phyloP scores from a whole-genome alignment of 225 moss, liverwort and hornwort species.

The Asterella californica region DNA sequence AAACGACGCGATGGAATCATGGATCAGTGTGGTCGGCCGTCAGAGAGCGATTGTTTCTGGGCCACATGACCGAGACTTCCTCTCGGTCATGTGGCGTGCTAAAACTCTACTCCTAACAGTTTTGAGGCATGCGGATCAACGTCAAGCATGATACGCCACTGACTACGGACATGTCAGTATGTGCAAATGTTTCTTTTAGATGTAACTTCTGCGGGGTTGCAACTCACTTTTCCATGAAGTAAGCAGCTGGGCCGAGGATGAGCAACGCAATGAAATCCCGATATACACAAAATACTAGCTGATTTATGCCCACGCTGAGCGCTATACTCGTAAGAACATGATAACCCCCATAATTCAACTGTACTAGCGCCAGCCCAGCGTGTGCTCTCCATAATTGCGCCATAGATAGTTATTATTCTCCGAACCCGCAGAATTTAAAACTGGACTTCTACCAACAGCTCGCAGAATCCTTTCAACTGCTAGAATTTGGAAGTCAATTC shows the following conservation, averaged over 20 bases:
- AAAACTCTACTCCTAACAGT: background rate
- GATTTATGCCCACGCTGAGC: constrained; percentile 67
- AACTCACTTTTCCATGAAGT: constrained; percentile 77
- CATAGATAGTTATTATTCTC: constrained; percentile 35
- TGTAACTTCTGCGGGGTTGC: constrained; percentile 8
- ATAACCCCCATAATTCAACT: constrained; percentile 80
- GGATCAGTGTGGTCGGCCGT: background rate
- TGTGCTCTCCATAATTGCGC: constrained; percentile 74
- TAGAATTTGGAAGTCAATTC: background rate
- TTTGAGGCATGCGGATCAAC: too few relatives aligned
- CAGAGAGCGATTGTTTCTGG: background rate
- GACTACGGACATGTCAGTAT: background rate
- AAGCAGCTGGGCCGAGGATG: constrained; percentile 72
- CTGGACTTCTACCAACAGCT: too few relatives aligned
- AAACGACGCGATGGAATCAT: background rate
- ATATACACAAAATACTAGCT: constrained; percentile 81
- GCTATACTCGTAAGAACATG: constrained; percentile 88
- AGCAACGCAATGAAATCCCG: constrained; percentile 66
- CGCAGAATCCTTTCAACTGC: background rate
- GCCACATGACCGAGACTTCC: background rate
- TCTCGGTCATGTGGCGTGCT: too few relatives aligned
- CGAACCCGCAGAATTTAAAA: background rate
- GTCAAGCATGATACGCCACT: background rate
- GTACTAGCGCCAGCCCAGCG: constrained; percentile 61
- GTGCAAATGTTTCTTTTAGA: background rate